These are phyloP conservation scores for Ceratocystis cacaofunesta DNA, from an alignment of 2,329 filamentous ascomycete genomes.

Conservation along the genomic window DNA sequence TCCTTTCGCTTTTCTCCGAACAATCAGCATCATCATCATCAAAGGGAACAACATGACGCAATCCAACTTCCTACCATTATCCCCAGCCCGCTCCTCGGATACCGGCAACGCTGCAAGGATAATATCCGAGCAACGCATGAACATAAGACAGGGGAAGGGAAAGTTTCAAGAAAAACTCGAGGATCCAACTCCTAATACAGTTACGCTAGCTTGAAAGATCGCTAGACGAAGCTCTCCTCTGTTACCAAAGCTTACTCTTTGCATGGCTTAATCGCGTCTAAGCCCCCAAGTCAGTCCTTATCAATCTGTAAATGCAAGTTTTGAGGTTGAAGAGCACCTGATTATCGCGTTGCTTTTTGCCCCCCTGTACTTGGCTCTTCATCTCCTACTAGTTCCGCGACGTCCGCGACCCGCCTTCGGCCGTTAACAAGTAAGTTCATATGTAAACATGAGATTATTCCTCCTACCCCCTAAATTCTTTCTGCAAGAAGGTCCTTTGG, in stretches of 20 bases:
- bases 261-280: too few species aligned
- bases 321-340: background rate
- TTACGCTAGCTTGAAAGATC: too few species aligned
- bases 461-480: background rate
- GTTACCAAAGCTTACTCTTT: too few species aligned
- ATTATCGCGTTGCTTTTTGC: background rate
- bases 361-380: background rate
- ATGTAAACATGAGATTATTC: background rate
- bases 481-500: background rate
- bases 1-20: background rate
- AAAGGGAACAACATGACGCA: conserved; percentile 11
- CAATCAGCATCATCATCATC: background rate
- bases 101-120: conserved; percentile 13
- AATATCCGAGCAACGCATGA: conserved; percentile 5
- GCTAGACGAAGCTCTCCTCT: background rate
- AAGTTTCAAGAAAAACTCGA: background rate
- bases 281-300: background rate
- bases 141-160: conserved; percentile 1
- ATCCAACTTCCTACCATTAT: background rate
- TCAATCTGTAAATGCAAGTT: background rate
- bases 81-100: conserved; percentile 4
- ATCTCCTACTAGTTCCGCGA: background rate
- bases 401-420: background rate
- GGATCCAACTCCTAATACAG: background rate
- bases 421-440: background rate